Evolutionary conservation across 129 eudicot species (phyloP), one percentile per base, ranked within the genome.

Genomic region (Chrysanthemum lavandulifolium): DNA sequence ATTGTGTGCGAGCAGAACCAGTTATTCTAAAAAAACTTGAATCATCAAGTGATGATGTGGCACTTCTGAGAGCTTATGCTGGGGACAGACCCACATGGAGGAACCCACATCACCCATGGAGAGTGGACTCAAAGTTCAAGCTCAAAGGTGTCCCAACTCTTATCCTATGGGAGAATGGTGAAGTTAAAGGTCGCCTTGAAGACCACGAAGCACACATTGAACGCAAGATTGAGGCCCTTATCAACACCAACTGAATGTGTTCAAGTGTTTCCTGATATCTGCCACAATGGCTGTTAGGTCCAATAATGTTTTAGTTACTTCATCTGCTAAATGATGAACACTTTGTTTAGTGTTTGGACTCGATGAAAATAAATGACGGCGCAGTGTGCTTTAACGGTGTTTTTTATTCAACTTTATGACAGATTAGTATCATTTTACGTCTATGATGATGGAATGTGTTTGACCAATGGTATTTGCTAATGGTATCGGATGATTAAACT

Each of bases 1-100:
- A 93, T 78, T 93, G 98, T 71, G 98, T 93, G 31, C 79, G 97
- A 84, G 97, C 98, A 63, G 98, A 93, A 71, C 98, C 98, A 0
- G 96, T 90, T 57, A 90, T 93, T 18, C 82, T 85, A 87, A 93
- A 90, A 47, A 86, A 85, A 73, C 80, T 93, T 18, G 97, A 87
- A 72, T 85, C 86, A 36, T 78, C 87, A 1, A 29, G 80, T 0
- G 86, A 80, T 48, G 79, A 90, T 29, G 85, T 93, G 66, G 87
- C 84, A 13, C 86, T 93, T 40, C 80, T 93, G 73, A 82, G 85
- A 80, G 97, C 96, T 33, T 93, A 93, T 47, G 98, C 88, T 52
- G 98, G 98, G 21, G 97, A 93, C 67, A 73, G 89, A 67, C 90
- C 97, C 55, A 87, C 97, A 0, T 93, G 97, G 98, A 84, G 98